phyloP scores from a whole-genome alignment of 2,329 filamentous ascomycete genomes.

The Cladosporium velox region DNA sequence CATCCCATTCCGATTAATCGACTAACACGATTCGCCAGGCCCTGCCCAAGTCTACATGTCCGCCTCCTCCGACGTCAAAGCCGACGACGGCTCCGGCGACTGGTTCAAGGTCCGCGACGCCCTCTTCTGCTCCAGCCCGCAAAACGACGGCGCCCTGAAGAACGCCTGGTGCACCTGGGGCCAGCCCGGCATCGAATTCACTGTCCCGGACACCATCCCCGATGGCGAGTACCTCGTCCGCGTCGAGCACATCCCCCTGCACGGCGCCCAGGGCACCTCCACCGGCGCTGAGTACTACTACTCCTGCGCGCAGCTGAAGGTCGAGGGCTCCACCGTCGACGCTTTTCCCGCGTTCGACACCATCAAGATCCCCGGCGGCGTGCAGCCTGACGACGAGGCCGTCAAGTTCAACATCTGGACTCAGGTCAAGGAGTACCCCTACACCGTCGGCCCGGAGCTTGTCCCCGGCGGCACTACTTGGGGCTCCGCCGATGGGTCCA shows the following conservation, averaged over 20 bases:
- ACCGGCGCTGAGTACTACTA: slow-evolving; percentile 42
- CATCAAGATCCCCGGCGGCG: slow-evolving; percentile 25
- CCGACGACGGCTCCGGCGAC: slow-evolving; percentile 25
- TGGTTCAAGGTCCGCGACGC: slow-evolving; percentile 29
- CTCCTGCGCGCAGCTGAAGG: slow-evolving; percentile 34
- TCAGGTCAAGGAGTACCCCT: slow-evolving; percentile 17
- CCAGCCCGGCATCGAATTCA: slow-evolving; percentile 29
- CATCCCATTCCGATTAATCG: neutral
- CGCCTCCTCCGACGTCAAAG: slow-evolving; percentile 24
- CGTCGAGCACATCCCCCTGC: slow-evolving; percentile 56
- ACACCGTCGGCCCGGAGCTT: slow-evolving; percentile 18
- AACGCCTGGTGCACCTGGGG: slow-evolving; percentile 23
- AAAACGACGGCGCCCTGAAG: slow-evolving; percentile 20
- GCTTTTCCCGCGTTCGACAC: slow-evolving; percentile 16
- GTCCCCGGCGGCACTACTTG: slow-evolving; percentile 20
- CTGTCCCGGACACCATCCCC: slow-evolving; percentile 53
- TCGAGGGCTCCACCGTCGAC: slow-evolving; percentile 20
- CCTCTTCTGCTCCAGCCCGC: slow-evolving; percentile 17
- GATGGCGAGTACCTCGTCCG: slow-evolving; percentile 58
- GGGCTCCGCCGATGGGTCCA: slow-evolving; percentile 22
- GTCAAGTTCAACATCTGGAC: slow-evolving; percentile 24
- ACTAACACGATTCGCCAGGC: neutral
- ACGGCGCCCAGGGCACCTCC: slow-evolving; percentile 48
- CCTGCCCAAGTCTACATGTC: slow-evolving; percentile 31
- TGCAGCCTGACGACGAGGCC: slow-evolving; percentile 21